A percentile compares a stretch with the other conserved stretches of the same genome.
Conservation (phyloP, 2,329 filamentous ascomycete species). For the Fusarium kyushuense region DNA sequence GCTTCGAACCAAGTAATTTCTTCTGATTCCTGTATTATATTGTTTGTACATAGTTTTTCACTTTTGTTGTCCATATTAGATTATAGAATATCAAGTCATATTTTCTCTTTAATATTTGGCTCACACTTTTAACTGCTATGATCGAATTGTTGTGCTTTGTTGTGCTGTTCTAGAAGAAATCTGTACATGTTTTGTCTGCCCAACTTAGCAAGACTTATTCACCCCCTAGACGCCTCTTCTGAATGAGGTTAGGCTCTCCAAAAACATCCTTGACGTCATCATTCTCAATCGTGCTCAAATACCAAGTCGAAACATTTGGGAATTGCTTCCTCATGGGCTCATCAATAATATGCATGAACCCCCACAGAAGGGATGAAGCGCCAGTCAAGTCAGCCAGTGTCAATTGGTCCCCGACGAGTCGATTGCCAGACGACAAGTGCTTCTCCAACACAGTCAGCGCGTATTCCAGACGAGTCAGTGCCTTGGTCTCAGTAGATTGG, state of each 20-base stretch:
- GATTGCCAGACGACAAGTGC: neutral
- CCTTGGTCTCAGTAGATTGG: neutral
- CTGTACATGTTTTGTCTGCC: neutral
- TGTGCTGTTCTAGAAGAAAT: neutral
- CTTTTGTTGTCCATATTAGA: neutral
- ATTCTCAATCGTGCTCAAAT: neutral
- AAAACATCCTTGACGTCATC: slow-evolving; percentile 2
- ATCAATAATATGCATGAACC: slow-evolving; percentile 5
- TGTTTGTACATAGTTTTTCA: neutral
- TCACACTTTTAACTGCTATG: neutral
- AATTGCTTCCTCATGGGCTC: slow-evolving; percentile 13
- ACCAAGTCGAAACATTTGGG: slow-evolving; percentile 3
- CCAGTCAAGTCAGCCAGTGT: slow-evolving; percentile 12
- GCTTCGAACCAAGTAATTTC: neutral
- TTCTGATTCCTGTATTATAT: neutral
- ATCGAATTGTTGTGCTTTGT: neutral
- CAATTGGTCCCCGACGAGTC: neutral
- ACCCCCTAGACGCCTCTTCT: neutral
- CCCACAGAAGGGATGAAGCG: neutral
- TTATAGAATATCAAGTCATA: neutral
- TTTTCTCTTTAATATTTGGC: neutral
- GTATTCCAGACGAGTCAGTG: neutral
- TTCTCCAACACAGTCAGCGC: slow-evolving; percentile 1
- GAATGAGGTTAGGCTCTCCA: neutral
- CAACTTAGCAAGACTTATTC: neutral